Base-by-base conservation (phyloP, 257 asterid genomes). In the Striga asiatica region DNA sequence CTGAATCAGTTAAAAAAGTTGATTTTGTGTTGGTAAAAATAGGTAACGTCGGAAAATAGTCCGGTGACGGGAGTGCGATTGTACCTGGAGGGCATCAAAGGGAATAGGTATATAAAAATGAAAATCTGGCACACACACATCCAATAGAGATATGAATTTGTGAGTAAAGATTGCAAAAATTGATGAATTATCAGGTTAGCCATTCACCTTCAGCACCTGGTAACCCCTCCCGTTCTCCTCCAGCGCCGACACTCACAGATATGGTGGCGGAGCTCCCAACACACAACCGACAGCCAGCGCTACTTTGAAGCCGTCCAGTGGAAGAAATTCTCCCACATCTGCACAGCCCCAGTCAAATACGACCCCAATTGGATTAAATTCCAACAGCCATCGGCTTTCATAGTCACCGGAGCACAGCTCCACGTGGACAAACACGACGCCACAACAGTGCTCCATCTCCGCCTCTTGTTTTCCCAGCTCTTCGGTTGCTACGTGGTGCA, bases 21-120 rank as follows among this genome's bases (percentile, higher is more conserved):
- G 18, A 17, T 14, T 52, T 48, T 23, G 5, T 49, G 35, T 16
- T 31, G 42, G 35, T 47, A 17, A 4, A 41, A 53, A 14, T 34
- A 88, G 96, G 96, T 89, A 14, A 67, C 66, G 3, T 66, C 71
- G 1, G 92, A 84, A 21, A 78, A 74, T 58, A 65, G 54, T 23
- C 96, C 96, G 0, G 82, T 83, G n/a, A 87, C 92, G 4, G 98
- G 98, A 53, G 82, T 91, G 81, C 77, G 98, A 17, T 66, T 91
- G 41, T 84, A 76, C 59, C 85, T 87, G 0, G 98, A 91, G 68
- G 94, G 98, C 42, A 71, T 72, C 53, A 91, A 91, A 58, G 71
- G 84, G 67, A 78, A 87, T 28, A 76, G 94, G 95, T 88, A 69
- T 59, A 47, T n/a, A n/a, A n/a, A n/a, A n/a, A n/a, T n/a, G n/a